Evolutionary conservation across 1,284 basidiomycete genomes (phyloP), one percentile per base, ranked within the genome.

Genomic region (Erythrobasidium hasegawianum): DNA sequence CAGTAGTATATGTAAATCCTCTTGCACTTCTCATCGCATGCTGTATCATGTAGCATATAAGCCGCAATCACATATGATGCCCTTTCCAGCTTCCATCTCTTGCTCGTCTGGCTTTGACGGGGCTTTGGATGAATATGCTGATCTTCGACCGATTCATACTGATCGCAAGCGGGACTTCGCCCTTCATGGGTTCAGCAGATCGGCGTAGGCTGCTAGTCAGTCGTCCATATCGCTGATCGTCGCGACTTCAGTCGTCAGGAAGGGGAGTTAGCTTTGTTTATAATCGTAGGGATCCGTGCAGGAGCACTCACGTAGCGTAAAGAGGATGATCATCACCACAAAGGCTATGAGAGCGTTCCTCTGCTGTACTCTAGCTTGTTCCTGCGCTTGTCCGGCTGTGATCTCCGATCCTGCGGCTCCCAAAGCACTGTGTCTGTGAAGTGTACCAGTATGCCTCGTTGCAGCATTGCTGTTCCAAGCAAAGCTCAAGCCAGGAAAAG

Each of bases 311-410:
- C 62, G 56, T 22, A 65, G 38, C 16, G 62, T 55, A 41, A 65
- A 65, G 18, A 65, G 56, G n/a, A 65, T 24, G 18, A 65, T 65
- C 62, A 65, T 65, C 18, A 65, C 62, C 24, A 58, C 62, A 41
- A 65, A 65, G 14, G 62, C 62, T 20, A 65, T 65, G 5, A 65
- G 62, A 20, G 55, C 56, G 38, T 65, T 65, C 20, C 62, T 49
- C 33, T 65, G 62, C 27, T 65, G 62, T 20, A 43, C 8, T 9
- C 62, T 18, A 13, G 62, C 62, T 53, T 41, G 41, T 45, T 57
- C 62, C 40, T 65, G 62, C 26, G 26, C 50, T 47, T 57, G 45
- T 41, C 58, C 62, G 0, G 55, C n/a, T 5, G 62, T 65, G 43
- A 65, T 27, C 1, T 27, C 20, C 7, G 53, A n/a, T n/a, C 50